These are phyloP conservation scores for Aspergillus tubingensis DNA, from an alignment of 2,329 filamentous ascomycete species.

Conservation along the genomic window DNA sequence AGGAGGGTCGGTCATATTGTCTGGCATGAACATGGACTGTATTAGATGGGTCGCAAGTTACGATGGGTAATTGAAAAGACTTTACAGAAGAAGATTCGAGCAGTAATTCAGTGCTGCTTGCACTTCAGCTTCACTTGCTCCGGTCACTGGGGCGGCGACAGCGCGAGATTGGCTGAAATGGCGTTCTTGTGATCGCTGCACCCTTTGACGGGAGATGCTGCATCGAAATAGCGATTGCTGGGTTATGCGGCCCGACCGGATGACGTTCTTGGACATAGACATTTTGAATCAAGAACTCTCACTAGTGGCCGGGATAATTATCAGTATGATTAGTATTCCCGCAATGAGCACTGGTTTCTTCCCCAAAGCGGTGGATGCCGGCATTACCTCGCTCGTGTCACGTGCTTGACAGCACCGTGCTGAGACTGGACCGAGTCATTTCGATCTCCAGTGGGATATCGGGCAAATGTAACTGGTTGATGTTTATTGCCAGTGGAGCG, in stretches of 20 bases:
- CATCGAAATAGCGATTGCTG: conserved; percentile 18
- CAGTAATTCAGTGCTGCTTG: conserved; percentile 60
- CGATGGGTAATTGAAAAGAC: background rate
- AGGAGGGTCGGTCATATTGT: conserved; percentile 85
- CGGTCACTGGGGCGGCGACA: conserved; percentile 22
- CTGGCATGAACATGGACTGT: conserved; percentile 48
- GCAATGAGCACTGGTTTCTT: no score
- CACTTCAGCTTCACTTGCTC: conserved; percentile 50
- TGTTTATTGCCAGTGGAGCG: no score
- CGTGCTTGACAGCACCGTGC: no score
- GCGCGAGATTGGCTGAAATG: conserved; percentile 28
- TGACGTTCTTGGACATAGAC: conserved; percentile 21
- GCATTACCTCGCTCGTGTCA: no score
- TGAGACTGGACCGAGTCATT: no score
- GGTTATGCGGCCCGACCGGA: conserved; percentile 23
- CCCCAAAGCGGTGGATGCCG: no score
- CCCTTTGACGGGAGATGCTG: background rate
- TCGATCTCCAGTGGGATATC: no score
- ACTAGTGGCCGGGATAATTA: no score
- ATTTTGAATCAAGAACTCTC: conserved; percentile 4
- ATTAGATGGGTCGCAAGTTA: background rate
- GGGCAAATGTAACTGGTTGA: no score
- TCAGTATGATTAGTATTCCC: no score
- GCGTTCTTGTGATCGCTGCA: conserved; percentile 22
- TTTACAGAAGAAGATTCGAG: conserved; percentile 55